These are phyloP conservation scores for Sclerotinia borealis DNA, from an alignment of 2,329 filamentous ascomycete species.

Conservation along the genomic window DNA sequence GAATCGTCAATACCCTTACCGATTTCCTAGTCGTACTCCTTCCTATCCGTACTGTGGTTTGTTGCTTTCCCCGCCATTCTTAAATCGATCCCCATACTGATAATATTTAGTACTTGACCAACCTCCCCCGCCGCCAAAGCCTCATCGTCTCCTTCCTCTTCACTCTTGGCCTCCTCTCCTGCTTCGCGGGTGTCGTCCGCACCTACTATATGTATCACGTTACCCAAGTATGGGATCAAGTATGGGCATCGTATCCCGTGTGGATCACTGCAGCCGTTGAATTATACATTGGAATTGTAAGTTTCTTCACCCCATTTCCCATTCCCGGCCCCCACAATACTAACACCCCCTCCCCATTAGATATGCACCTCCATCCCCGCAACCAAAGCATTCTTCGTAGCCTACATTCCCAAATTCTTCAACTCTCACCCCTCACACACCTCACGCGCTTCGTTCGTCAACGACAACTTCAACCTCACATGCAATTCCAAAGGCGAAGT, in stretches of 20 bases:
- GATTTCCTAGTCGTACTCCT: constrained; percentile 50
- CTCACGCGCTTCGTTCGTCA: neutral
- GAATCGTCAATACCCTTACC: constrained; percentile 53
- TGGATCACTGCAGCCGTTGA: constrained; percentile 37
- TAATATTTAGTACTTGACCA: constrained; percentile 35
- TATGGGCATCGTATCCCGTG: constrained; percentile 35
- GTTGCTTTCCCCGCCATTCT: neutral
- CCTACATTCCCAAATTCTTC: constrained; percentile 31
- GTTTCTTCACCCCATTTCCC: neutral
- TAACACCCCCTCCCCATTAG: constrained; percentile 18
- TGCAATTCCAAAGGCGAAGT: neutral
- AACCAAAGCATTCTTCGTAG: constrained; percentile 39
- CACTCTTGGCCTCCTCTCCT: constrained; percentile 44
- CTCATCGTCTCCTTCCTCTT: constrained; percentile 43
- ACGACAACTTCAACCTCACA: neutral
- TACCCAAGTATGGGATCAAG: constrained; percentile 31
- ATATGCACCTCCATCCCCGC: constrained; percentile 40
- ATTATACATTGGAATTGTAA: constrained; percentile 37
- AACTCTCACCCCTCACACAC: neutral
- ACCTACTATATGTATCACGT: constrained; percentile 35
- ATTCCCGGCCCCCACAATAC: neutral
- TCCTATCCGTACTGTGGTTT: constrained; percentile 36
- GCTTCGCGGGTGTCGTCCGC: constrained; percentile 35
- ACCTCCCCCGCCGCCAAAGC: constrained; percentile 43
- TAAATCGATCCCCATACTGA: neutral